A percentile compares a stretch with the other conserved stretches of the same genome.
These are phyloP conservation scores for Colletotrichum gloeosporioides DNA, from an alignment of 2,329 filamentous ascomycete genomes.

Conservation along the genomic window DNA sequence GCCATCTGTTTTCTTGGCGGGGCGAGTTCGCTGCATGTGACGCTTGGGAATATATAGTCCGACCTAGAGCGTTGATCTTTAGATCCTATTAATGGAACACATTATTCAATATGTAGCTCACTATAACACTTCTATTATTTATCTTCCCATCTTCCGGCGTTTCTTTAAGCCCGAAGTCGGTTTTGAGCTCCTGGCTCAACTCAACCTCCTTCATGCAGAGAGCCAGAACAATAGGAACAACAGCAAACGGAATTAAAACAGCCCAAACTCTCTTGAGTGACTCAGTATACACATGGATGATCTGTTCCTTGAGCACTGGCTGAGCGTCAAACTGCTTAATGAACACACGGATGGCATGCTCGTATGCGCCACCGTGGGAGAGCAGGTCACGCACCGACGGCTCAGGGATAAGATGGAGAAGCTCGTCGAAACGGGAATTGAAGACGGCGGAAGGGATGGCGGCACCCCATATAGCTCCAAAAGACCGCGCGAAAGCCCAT, in stretches of 20 bases:
- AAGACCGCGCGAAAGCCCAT: slow-evolving; percentile 39
- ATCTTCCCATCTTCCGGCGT: not conserved
- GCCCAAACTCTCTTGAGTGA: not conserved
- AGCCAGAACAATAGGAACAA: not conserved
- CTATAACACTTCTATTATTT: too few relatives aligned
- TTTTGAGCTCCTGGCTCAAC: not conserved
- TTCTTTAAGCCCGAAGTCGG: not conserved
- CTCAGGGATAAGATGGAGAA: not conserved
- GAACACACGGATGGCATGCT: not conserved
- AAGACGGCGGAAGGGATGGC: slow-evolving; percentile 40
- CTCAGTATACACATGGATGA: not conserved
- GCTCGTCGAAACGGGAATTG: slow-evolving; percentile 1
- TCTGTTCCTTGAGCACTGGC: not conserved
- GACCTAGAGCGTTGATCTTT: too few relatives aligned
- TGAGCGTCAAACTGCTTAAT: not conserved
- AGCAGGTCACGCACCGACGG: not conserved
- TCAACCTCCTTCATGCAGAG: not conserved
- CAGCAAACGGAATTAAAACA: not conserved
- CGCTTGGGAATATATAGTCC: too few relatives aligned
- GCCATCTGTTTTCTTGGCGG: too few relatives aligned
- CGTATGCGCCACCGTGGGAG: not conserved
- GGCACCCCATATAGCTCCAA: slow-evolving; percentile 46
- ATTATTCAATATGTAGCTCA: too few relatives aligned
- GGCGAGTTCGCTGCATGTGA: too few relatives aligned
- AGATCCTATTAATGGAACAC: too few relatives aligned